phyloP scores from a whole-genome alignment of 768 basidiomycete genomes.

The Kwoniella sp. region DNA sequence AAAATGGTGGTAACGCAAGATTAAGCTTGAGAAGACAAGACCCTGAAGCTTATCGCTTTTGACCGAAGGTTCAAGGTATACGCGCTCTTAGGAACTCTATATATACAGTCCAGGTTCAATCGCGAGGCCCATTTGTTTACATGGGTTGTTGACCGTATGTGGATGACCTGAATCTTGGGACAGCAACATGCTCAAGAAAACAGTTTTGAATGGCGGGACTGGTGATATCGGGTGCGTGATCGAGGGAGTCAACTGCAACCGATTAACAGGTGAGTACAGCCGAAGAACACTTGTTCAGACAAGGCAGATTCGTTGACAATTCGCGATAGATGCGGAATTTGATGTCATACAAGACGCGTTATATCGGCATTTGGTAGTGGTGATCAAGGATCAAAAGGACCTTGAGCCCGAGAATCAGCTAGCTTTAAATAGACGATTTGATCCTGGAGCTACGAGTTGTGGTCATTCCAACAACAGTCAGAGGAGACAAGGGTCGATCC shows the following conservation, averaged over 20 bases:
- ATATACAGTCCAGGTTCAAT: too few relatives aligned
- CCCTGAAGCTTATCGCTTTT: too few relatives aligned
- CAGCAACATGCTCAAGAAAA: neutral
- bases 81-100: too few relatives aligned
- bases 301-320: neutral
- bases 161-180: too few relatives aligned
- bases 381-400: neutral
- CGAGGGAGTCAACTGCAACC: neutral
- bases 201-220: neutral
- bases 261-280: neutral
- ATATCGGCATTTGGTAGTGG: conserved; percentile 9
- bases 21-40: too few relatives aligned
- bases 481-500: conserved; percentile 7
- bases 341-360: conserved; percentile 3
- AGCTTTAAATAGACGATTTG: conserved; percentile 11
- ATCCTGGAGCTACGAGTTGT: conserved; percentile 9
- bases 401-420: conserved; percentile 13
- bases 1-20: neutral
- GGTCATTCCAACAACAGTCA: conserved; percentile 17
- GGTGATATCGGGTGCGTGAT: conserved; percentile 5
- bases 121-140: too few relatives aligned
- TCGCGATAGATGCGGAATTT: conserved; percentile 9
- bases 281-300: neutral
- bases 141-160: too few relatives aligned
- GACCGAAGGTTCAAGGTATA: too few relatives aligned